Evolutionary conservation across 2,329 filamentous ascomycete genomes (phyloP), one percentile per base, ranked within the genome.

Genomic region (Fusarium aywerte): DNA sequence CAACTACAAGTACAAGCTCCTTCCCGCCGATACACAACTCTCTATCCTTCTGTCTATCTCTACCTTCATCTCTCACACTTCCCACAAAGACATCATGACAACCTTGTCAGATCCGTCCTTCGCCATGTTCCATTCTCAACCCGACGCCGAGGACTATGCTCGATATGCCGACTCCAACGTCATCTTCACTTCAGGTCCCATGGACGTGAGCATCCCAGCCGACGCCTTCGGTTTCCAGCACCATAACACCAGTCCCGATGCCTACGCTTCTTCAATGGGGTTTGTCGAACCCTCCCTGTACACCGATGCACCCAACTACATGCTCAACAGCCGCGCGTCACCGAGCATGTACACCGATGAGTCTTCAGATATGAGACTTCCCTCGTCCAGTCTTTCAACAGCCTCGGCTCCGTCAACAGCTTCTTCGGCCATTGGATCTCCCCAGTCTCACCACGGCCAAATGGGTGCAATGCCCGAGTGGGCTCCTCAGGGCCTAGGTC

Each of bases 391-490:
- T 74, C 83, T 85, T 64, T 92, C 84, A 62, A 88, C 84, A 61
- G 83, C 83, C 23, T 90, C 87, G 59, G 89, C 78, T 56, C 86
- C 81, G 51, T 91, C 90, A 50, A 87, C 87, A 5, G 82, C 89
- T 8, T 91, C 89, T 2, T 91, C 89, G 10, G 87, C 86, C 53
- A 85, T 89, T 64, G 88, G 88, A 57, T 92, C 89, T 21, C 89
- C 89, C 25, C 86, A 88, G 71, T 89, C 88, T 3, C 84, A 85
- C 65, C 84, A 86, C 72, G 84, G 84, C 56, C 85, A 86, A 68
- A 78, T 85, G 66, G 85, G 85, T 62, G 81, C 82, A 71, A 83
- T 87, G 49, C 82, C 87, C 43, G 86, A 88, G 61, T 91, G 88
- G 87, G 77, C 83, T 67, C 77, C 81, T 20, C 73, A 75, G 50